phyloP scores from a whole-genome alignment of 2,329 filamentous ascomycete species.

The Chaetomiaceae sp. region DNA sequence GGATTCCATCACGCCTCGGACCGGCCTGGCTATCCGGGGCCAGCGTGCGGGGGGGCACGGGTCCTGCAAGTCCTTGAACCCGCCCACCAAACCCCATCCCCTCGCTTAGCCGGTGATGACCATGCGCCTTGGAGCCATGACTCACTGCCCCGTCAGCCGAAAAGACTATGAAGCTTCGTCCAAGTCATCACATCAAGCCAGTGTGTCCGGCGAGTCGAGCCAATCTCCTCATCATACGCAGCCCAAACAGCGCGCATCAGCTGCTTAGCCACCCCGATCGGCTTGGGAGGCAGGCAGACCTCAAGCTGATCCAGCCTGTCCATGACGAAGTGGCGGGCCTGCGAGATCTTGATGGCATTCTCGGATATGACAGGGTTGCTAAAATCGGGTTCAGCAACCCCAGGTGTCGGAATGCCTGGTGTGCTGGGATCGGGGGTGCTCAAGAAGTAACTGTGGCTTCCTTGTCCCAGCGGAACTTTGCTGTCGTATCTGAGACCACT shows the following conservation, averaged over 20 bases:
- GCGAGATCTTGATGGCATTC: constrained; percentile 33
- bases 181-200: constrained; percentile 41
- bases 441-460: constrained; percentile 17
- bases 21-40: no score
- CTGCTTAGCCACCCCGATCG: constrained; percentile 39
- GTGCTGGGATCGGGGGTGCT: constrained; percentile 5
- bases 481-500: constrained; percentile 26
- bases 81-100: no score
- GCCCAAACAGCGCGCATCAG: constrained; percentile 40
- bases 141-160: constrained; percentile 20
- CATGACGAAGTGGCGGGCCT: constrained; percentile 38
- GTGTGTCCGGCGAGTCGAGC: constrained; percentile 32
- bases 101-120: no score
- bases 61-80: no score
- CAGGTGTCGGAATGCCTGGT: neutral
- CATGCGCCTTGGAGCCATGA: no score
- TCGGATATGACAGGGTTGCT: constrained; percentile 12
- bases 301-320: constrained; percentile 37
- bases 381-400: neutral
- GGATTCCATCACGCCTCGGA: no score
- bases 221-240: constrained; percentile 38
- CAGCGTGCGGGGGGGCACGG: no score
- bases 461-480: constrained; percentile 19
- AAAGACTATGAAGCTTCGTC: constrained; percentile 27
- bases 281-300: constrained; percentile 38